Evolutionary conservation across 768 basidiomycete genomes (phyloP).

Genomic region (Leccinum disarticulatum): DNA sequence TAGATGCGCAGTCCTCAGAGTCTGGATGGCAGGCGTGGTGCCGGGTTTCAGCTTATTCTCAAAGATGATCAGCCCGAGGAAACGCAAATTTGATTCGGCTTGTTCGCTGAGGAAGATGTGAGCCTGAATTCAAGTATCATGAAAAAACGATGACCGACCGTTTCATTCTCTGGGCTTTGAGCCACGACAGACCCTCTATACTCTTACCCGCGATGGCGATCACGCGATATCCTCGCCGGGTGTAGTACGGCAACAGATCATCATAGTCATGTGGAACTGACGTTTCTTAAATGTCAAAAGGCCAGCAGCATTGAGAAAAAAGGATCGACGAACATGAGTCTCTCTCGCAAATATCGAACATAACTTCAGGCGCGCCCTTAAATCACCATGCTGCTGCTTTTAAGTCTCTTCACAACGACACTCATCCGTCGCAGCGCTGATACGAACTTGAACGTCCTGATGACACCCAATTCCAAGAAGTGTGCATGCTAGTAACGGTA

Average conservation of each 20-base stretch:
- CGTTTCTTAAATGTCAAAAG: conserved; percentile 14
- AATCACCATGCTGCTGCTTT: conserved; percentile 92
- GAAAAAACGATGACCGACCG: conserved; percentile 48
- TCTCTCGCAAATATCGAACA: conserved; percentile 91
- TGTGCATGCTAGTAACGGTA: conserved; percentile 72
- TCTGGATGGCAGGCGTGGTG: conserved; percentile 87
- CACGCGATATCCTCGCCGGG: conserved; percentile 93
- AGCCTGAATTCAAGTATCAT: conserved; percentile 5
- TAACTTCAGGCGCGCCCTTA: conserved; percentile 99
- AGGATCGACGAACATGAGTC: conserved; percentile 75
- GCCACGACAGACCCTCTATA: conserved; percentile 91
- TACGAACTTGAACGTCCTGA: conserved; percentile 95
- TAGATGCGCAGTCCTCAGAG: conserved; percentile 84
- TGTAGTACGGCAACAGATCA: conserved; percentile 94
- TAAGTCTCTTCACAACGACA: conserved; percentile 93
- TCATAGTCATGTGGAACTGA: conserved; percentile 96
- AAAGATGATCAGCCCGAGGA: conserved; percentile 95
- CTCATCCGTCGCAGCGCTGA: conserved; percentile 94
- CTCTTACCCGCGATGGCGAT: conserved; percentile 98
- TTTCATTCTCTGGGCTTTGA: conserved; percentile 96
- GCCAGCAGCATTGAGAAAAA: background rate
- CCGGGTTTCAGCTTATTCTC: conserved; percentile 97
- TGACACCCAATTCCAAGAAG: conserved; percentile 95
- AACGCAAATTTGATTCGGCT: conserved; percentile 86
- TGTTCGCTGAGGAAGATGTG: conserved; percentile 63